Percentiles rank a stretch among this genome's conserved stretches.
phyloP scores from a whole-genome alignment of 805 yeast species.

The Osmozyma mogii region DNA sequence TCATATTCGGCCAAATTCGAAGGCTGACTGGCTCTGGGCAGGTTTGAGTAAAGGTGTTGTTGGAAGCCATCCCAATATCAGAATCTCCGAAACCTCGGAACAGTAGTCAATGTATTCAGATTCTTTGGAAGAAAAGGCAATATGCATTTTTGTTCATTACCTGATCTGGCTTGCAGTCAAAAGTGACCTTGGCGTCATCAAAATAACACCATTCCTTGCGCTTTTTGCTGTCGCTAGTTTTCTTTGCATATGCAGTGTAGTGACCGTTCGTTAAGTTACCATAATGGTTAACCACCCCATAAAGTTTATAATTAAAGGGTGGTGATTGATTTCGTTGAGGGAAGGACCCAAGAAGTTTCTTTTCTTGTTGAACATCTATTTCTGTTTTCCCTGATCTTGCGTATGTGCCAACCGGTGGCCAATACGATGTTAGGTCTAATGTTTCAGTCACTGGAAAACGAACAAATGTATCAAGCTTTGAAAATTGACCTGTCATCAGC shows the following conservation, averaged over 20 bases:
- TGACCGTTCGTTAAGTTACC: slow-evolving; percentile 85
- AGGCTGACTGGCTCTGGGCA: slow-evolving; percentile 59
- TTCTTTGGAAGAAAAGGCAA: slow-evolving; percentile 66
- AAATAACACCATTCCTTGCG: slow-evolving; percentile 68
- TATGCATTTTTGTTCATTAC: slow-evolving; percentile 74
- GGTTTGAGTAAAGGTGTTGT: slow-evolving; percentile 55
- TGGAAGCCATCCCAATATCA: slow-evolving; percentile 46
- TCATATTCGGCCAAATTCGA: slow-evolving; percentile 34
- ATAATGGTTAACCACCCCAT: slow-evolving; percentile 76
- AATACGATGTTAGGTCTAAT: slow-evolving; percentile 60
- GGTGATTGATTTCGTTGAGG: slow-evolving; percentile 66
- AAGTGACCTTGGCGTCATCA: slow-evolving; percentile 68
- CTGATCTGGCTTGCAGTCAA: slow-evolving; percentile 38
- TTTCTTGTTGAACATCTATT: slow-evolving; percentile 36
- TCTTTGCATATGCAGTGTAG: slow-evolving; percentile 74
- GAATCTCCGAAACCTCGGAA: slow-evolving; percentile 20
- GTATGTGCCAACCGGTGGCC: slow-evolving; percentile 48
- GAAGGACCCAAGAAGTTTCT: slow-evolving; percentile 39
- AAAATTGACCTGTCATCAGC: slow-evolving; percentile 36
- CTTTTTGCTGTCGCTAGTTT: slow-evolving; percentile 35
- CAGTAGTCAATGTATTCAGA: too few relatives aligned
- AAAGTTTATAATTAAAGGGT: slow-evolving; percentile 71
- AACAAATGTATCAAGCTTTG: slow-evolving; percentile 58
- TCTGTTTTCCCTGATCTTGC: slow-evolving; percentile 8
- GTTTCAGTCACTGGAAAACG: slow-evolving; percentile 51